Base-by-base conservation (phyloP, 306 rosid genomes). In the Morella rubra region DNA sequence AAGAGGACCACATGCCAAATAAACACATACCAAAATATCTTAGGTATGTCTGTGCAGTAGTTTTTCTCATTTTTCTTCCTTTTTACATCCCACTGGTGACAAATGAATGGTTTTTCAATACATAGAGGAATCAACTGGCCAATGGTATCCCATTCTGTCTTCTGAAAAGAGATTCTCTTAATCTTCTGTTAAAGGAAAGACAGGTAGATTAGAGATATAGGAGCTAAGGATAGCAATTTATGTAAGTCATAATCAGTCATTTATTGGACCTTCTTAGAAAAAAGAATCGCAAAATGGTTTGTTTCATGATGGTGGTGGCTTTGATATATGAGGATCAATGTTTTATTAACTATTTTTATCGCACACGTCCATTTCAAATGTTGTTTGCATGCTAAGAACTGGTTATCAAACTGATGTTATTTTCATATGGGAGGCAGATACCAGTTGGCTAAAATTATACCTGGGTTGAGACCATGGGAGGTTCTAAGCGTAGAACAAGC, bases 381-480 rank as follows among this genome's bases (percentile, higher is more conserved):
- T 20, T 54, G n/a, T 54, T 68, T 68, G 66, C 46, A 68, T 66
- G 47, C 32, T 5, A 7, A 46, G 44, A 67, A 40, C 37, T 52
- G n/a, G 37, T 11, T 3, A 41, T 76, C 45, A 47, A 58, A 44
- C 54, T 46, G 42, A n/a, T 8, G 10, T 41, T 13, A 37, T 13
- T 53, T 72, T 20, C 72, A 59, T 73, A 72, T 44, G 44, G 60
- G 83, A 80, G 77, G 52, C 74, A 94, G 97, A 80, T 50, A 72
- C 20, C 77, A 83, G 71, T 81, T 95, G 88, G 88, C 88, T 49
- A 72, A 86, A 74, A 19, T 88, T 59, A 88, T 95, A 72, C 96
- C 98, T 27, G 93, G 96, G 32, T 85, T 95, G 84, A 89, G 98
- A 80, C 98, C 98, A 40, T 95, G 98, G 97, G 97, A 95, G 87